Conservation (phyloP, 164 flowering plant species). For the Saururus chinensis region DNA sequence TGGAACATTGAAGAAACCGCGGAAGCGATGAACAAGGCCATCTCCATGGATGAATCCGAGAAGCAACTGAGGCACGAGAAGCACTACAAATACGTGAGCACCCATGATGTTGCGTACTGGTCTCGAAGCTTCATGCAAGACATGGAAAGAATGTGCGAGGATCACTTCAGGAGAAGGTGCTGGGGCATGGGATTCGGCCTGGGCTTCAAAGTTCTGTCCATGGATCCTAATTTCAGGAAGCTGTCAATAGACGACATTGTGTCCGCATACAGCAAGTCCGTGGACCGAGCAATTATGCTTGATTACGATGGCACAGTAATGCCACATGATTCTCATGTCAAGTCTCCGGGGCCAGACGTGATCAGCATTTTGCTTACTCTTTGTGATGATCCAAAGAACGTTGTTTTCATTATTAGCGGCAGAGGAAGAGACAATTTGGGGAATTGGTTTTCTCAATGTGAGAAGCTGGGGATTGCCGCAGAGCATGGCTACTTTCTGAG, state of each 20-base stretch:
- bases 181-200: conserved; percentile 75
- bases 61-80: conserved; percentile 71
- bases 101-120: conserved; percentile 78
- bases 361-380: conserved; percentile 46
- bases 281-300: conserved; percentile 46
- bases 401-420: conserved; percentile 69
- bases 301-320: conserved; percentile 79
- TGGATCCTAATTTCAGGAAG: conserved; percentile 62
- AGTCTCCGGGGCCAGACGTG: conserved; percentile 47
- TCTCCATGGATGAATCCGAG: conserved; percentile 54
- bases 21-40: conserved; percentile 64
- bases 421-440: conserved; percentile 58
- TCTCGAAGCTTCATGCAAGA: conserved; percentile 67
- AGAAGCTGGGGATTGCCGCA: conserved; percentile 69
- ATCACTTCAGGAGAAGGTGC: conserved; percentile 52
- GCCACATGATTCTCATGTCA: conserved; percentile 58
- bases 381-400: conserved; percentile 41
- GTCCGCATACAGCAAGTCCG: conserved; percentile 39
- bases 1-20: conserved; percentile 71
- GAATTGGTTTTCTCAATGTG: conserved; percentile 66
- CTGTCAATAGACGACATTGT: conserved; percentile 50
- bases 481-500: conserved; percentile 75
- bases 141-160: conserved; percentile 59
- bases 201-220: conserved; percentile 66
- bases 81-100: conserved; percentile 63